These are phyloP conservation scores for Aspergillus ostianus DNA, from an alignment of 495 filamentous ascomycete genomes.

Conservation along the genomic window DNA sequence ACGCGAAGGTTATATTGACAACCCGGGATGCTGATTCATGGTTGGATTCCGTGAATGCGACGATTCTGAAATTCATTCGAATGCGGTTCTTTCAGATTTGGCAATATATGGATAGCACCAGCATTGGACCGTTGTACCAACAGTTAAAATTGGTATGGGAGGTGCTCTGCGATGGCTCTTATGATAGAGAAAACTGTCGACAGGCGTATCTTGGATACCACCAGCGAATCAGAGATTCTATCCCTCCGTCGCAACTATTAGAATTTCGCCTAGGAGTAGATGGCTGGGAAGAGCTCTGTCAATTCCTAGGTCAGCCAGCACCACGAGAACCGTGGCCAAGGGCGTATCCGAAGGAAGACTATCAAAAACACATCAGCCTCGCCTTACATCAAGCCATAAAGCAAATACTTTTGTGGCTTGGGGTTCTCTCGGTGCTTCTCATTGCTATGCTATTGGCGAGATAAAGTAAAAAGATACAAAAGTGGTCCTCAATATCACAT, in stretches of 20 bases:
- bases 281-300: constrained; percentile 10
- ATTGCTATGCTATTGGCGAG: neutral
- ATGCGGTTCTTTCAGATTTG: constrained; percentile 3
- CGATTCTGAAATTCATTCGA: constrained; percentile 7
- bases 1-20: constrained; percentile 13
- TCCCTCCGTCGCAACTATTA: constrained; percentile 3
- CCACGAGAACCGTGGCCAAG: constrained; percentile 5
- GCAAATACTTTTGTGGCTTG: constrained; percentile 1
- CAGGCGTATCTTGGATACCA: constrained; percentile 5
- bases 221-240: neutral
- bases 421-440: neutral
- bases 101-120: neutral
- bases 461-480: neutral
- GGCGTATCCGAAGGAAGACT: constrained; percentile 3
- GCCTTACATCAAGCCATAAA: neutral
- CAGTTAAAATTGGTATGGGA: constrained; percentile 4
- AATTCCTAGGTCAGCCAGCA: neutral
- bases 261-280: constrained; percentile 6
- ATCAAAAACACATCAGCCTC: constrained; percentile 2
- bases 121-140: constrained; percentile 6
- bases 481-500: too few relatives aligned
- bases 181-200: neutral
- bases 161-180: constrained; percentile 3
- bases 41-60: constrained; percentile 2
- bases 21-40: constrained; percentile 7